A percentile compares a stretch with the other conserved stretches of the same genome.
These are phyloP conservation scores for Aphanomyces euteiches DNA, from an alignment of 352 stramenopile genomes.

Conservation along the genomic window DNA sequence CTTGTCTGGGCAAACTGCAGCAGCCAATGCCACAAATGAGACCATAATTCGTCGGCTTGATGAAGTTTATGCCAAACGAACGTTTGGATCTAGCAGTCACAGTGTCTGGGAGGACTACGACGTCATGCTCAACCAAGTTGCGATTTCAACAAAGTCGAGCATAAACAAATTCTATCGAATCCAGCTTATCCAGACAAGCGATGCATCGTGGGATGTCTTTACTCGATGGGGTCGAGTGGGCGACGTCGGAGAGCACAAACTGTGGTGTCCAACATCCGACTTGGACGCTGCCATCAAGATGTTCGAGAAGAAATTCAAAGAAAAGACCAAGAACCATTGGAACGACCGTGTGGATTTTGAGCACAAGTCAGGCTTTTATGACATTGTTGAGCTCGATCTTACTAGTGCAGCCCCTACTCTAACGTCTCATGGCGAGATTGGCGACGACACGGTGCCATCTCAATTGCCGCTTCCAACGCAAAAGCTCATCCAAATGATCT, in stretches of 20 bases:
- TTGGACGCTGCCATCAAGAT: neutral
- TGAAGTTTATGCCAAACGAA: neutral
- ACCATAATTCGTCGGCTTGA: no score
- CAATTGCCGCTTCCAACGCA: slow-evolving; percentile 26
- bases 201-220: neutral
- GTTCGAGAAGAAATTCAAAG: slow-evolving; percentile 13
- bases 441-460: slow-evolving; percentile 37
- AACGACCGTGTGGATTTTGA: neutral
- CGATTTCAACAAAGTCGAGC: slow-evolving; percentile 33
- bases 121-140: slow-evolving; percentile 39
- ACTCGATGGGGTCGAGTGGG: slow-evolving; percentile 18
- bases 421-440: slow-evolving; percentile 29
- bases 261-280: neutral
- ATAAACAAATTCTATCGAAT: slow-evolving; percentile 46
- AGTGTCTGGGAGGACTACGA: slow-evolving; percentile 22
- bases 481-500: slow-evolving; percentile 29
- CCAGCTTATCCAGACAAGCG: slow-evolving; percentile 16
- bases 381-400: slow-evolving; percentile 13
- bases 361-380: neutral
- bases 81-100: neutral
- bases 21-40: no score
- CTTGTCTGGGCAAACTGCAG: no score
- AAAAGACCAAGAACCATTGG: slow-evolving; percentile 17
- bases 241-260: neutral
- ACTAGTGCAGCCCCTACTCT: slow-evolving; percentile 4